Conservation (phyloP, 2,329 filamentous ascomycete species). For the Drechslerella stenobrocha region DNA sequence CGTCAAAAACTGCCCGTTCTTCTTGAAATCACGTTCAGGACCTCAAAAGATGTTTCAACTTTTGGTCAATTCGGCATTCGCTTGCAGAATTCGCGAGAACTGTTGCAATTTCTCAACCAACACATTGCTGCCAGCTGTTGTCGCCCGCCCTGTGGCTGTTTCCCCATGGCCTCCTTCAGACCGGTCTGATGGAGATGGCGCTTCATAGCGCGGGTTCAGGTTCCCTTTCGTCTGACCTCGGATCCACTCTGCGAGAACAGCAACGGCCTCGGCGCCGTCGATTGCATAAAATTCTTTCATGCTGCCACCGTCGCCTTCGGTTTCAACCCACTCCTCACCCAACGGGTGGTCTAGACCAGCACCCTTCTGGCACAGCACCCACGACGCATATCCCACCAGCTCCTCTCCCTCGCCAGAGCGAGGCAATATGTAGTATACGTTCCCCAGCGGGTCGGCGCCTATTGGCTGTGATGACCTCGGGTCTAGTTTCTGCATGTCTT, state of each 20-base stretch:
- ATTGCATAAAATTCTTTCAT: conserved; percentile 26
- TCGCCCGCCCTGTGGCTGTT: not conserved
- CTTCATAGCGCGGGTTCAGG: not conserved
- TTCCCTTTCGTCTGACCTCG: not conserved
- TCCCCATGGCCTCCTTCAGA: conserved; percentile 1
- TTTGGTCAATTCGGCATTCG: not conserved
- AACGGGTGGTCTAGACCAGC: conserved; percentile 26
- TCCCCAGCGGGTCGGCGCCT: conserved; percentile 20
- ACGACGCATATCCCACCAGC: conserved; percentile 31
- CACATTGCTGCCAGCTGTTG: conserved; percentile 14
- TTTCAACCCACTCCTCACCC: conserved; percentile 19
- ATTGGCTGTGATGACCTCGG: conserved; percentile 23
- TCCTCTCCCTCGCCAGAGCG: conserved; percentile 6
- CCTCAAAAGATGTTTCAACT: conserved; percentile 17
- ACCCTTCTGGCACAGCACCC: conserved; percentile 32
- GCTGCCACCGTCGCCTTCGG: conserved; percentile 23
- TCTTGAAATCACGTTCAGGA: too few species aligned
- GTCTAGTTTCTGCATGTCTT: conserved; percentile 19
- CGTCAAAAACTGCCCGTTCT: too few species aligned
- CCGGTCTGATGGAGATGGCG: not conserved
- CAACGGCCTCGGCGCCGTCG: conserved; percentile 12
- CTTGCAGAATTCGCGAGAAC: conserved; percentile 18
- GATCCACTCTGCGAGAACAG: conserved; percentile 17
- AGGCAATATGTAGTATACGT: conserved; percentile 20
- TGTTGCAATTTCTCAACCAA: conserved; percentile 48